Evolutionary conservation across 176 grass and related monocot genomes (phyloP).

Genomic region (Oryza coarctata): DNA sequence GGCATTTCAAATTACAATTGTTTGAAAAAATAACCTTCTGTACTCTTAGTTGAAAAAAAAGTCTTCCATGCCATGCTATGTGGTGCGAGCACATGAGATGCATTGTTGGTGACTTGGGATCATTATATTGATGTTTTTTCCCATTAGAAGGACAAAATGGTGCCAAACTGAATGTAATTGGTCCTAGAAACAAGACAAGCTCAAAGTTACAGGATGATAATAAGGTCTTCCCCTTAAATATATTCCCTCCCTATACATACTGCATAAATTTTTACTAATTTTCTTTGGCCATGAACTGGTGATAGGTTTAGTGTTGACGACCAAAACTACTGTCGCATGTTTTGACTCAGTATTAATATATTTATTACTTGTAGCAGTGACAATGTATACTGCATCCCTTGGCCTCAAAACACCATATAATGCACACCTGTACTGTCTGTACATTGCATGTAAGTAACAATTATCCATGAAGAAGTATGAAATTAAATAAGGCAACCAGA

Average conservation of each 20-base stretch:
- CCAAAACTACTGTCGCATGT: neutral
- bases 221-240: neutral
- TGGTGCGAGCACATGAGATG: neutral
- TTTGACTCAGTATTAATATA: constrained; percentile 1
- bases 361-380: neutral
- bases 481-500: neutral
- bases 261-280: neutral
- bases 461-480: constrained; percentile 5
- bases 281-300: neutral
- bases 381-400: neutral
- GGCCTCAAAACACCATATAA: constrained; percentile 1
- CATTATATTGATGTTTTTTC: neutral
- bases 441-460: constrained; percentile 12
- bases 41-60: neutral
- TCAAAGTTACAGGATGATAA: neutral
- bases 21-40: neutral
- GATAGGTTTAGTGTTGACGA: neutral
- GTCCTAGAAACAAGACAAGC: neutral
- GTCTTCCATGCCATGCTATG: neutral
- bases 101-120: neutral
- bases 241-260: neutral
- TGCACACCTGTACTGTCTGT: neutral
- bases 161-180: neutral
- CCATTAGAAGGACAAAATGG: neutral
- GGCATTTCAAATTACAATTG: neutral